Evolutionary conservation across 2,329 filamentous ascomycete species (phyloP), one percentile per base, ranked within the genome.

Genomic region (Penicillium rolfsii): DNA sequence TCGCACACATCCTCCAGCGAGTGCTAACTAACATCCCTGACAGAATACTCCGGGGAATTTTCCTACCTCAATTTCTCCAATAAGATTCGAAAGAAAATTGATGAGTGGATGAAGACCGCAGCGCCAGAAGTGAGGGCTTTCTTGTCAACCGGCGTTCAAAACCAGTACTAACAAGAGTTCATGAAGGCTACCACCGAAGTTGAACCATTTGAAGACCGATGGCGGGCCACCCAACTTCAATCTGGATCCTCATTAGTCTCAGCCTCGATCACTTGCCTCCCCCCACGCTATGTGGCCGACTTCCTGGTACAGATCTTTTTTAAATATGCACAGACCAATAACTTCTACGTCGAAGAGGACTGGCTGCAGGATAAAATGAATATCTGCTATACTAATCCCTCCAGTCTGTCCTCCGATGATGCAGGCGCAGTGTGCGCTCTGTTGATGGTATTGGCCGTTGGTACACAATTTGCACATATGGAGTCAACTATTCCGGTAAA

Each of bases 1-100:
- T 24, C 22, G 6, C 19, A 11, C 8, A 12, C n/a, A 22, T 19
- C 12, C 16, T 41, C 41, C 16, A 8, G 16, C 14, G 50, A 41
- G 9, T 24, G 14, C 26, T 5, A 22, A 16, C 52, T 54, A 30
- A 45, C 26, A 45, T 45, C 26, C 11, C 30, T 48, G 9, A 22
- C 57, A 77, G 77, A 80, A 61, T 80, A 80, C 63, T 80, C 78
- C 3, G 78, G 78, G 22, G 78, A 80, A 61, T 80, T 80, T 55
- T 79, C 76, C 8, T 79, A 80, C 55, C 67, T 79, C 57, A 80
- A 78, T 55, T 80, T 80, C 57, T 79, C 77, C 2, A 75, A 76
- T 72, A 76, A 78, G 54, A 77, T 80, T 45, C 70, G 76, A 48
- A 72, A 73, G 43, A 77, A 80, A 45, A 78, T 80, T 12, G 77